phyloP scores from a whole-genome alignment of 1,284 basidiomycete species.

The Pascua guehoae region DNA sequence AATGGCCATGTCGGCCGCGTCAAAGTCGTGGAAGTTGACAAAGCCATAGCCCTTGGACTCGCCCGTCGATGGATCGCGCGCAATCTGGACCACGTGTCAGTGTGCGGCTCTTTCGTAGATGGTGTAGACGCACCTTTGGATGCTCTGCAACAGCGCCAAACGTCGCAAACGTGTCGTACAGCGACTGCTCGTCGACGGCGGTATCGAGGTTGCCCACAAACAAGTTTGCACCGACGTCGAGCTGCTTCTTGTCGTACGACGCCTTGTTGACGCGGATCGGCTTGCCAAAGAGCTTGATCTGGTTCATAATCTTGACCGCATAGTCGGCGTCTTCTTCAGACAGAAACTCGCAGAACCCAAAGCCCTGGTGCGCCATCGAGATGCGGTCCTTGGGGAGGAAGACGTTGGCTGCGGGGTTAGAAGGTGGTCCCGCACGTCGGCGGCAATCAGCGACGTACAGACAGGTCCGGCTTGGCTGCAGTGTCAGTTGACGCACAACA shows the following conservation, averaged over 20 bases:
- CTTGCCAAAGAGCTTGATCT: conserved; percentile 98
- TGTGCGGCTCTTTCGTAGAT: too few species aligned
- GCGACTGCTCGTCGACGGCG: conserved; percentile 83
- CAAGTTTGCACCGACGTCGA: conserved; percentile 95
- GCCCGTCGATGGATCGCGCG: conserved; percentile 78
- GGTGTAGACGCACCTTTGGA: conserved; percentile 71
- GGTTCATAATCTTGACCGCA: conserved; percentile 99
- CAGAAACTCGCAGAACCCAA: conserved; percentile 98
- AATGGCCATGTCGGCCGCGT: conserved; percentile 90
- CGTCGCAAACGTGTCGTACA: conserved; percentile 92
- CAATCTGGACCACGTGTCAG: conserved; percentile 61
- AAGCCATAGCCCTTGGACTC: conserved; percentile 95
- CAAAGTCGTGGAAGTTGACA: conserved; percentile 94
- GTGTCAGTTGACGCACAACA: conserved; percentile 8
- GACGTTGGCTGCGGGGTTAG: conserved; percentile 69
- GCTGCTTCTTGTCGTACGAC: conserved; percentile 93
- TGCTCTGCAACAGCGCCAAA: conserved; percentile 92
- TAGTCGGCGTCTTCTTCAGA: conserved; percentile 98
- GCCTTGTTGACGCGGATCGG: conserved; percentile 98
- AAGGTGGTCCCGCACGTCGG: neutral
- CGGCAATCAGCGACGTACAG: conserved; percentile 56
- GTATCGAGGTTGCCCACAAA: conserved; percentile 95
- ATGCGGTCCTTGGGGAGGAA: conserved; percentile 99
- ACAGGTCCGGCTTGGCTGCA: conserved; percentile 86
- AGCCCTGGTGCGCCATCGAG: conserved; percentile 96